Evolutionary conservation across 2,329 filamentous ascomycete genomes (phyloP).

Genomic region (Pochonia chlamydosporia): DNA sequence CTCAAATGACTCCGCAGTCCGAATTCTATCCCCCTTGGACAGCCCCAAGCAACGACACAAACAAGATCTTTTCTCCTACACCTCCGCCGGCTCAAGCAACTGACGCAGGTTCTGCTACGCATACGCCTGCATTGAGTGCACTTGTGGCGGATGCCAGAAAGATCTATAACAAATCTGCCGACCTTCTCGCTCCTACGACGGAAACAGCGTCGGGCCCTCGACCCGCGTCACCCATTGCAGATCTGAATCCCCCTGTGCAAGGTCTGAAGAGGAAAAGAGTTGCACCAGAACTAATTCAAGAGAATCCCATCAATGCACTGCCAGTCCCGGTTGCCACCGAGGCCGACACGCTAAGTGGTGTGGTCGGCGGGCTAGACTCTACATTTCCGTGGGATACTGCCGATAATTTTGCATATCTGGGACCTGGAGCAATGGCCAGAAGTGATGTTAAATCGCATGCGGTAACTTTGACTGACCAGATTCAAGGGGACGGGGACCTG

Average conservation of each 20-base stretch:
- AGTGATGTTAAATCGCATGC: slow-evolving; percentile 17
- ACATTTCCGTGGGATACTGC: slow-evolving; percentile 15
- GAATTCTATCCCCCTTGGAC: not conserved
- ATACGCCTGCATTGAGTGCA: not conserved
- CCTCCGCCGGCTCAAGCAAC: not conserved
- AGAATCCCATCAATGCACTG: not conserved
- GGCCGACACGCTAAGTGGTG: slow-evolving; percentile 1
- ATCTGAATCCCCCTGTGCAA: slow-evolving; percentile 14
- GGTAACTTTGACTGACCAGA: slow-evolving; percentile 15
- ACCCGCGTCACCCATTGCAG: not conserved
- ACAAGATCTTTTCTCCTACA: not conserved
- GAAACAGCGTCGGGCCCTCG: not conserved
- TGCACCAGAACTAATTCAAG: slow-evolving; percentile 16
- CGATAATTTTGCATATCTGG: slow-evolving; percentile 27
- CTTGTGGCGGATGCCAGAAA: not conserved
- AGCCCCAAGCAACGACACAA: not conserved
- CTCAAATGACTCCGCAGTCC: slow-evolving; percentile 4
- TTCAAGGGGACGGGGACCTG: slow-evolving; percentile 13
- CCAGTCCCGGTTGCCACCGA: slow-evolving; percentile 7
- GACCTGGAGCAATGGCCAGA: slow-evolving; percentile 22
- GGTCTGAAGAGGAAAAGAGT: slow-evolving; percentile 21
- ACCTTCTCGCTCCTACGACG: not conserved
- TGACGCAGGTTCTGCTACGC: not conserved
- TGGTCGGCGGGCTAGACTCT: not conserved
- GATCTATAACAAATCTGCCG: not conserved